Evolutionary conservation across 306 rosid species (phyloP), one percentile per base, ranked within the genome.

Genomic region (Hylodesmum podocarpum): DNA sequence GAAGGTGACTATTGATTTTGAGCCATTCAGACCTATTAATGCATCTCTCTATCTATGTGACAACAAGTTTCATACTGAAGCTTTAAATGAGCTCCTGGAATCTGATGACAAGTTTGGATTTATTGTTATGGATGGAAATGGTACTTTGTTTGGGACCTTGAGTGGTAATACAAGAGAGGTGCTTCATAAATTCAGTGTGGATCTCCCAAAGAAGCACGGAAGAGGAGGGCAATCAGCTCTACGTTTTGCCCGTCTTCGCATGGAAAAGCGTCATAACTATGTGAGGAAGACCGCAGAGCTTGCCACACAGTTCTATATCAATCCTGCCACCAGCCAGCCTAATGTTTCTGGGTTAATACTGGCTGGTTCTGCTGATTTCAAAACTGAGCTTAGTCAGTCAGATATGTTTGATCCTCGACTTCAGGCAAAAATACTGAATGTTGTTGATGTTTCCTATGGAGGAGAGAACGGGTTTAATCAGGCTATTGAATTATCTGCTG

Each of bases 391-490:
- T 14, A 92, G 97, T 83, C 97, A 92, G 87, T 92, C 97, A 4
- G 97, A 92, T 80, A 92, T 92, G 97, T 92, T 92, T 86, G 97
- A 92, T 85, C 96, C 96, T 62, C 94, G 97, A 15, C 90, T 92
- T 80, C 92, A 87, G 39, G 91, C 96, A 33, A 92, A 92, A 73
- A 90, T 92, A 66, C 84, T 92, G 27, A 92, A 92, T 70, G 97
- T 90, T 68, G 97, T 88, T 1, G 97, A 92, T 83, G 97, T 92
- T 9, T 92, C 97, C 53, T 92, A 92, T 58, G 97, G 97, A 70
- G 97, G 97, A 14, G 96, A 92, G 62, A 90, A 90, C 76, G 97
- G 97, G 41, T 92, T 92, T 66, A 92, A 92, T 73, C 97, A 92
- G 80, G 97, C 96, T 28, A 92, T 92, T 46, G 96, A 92, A 54